Conservation (phyloP, 306 rosid species). For the Astragalus membranaceus region DNA sequence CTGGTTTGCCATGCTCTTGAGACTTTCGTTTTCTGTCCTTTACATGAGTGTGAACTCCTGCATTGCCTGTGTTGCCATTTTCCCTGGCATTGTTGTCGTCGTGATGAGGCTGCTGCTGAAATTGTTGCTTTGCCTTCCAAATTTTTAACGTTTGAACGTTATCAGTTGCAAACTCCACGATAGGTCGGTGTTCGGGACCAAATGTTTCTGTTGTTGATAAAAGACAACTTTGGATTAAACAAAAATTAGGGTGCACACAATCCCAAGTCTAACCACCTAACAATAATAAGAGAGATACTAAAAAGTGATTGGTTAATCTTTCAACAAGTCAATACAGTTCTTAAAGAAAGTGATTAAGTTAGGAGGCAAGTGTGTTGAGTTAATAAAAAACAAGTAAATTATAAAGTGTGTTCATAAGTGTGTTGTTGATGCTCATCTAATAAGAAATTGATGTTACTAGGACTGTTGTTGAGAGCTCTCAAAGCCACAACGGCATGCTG, state of each 20-base stretch:
- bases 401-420: background rate
- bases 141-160: slow-evolving; percentile 70
- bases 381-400: no score
- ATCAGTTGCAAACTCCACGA: slow-evolving; percentile 93
- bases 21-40: slow-evolving; percentile 45
- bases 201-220: slow-evolving; percentile 56
- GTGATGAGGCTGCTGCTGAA: slow-evolving; percentile 35
- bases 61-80: slow-evolving; percentile 6
- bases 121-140: slow-evolving; percentile 50
- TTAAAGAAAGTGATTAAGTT: no score
- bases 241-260: background rate
- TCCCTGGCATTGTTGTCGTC: background rate
- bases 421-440: no score
- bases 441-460: slow-evolving; percentile 46
- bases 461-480: slow-evolving; percentile 92
- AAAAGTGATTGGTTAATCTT: background rate
- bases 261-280: background rate
- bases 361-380: no score
- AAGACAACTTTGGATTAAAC: slow-evolving; percentile 3
- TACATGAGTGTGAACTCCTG: slow-evolving; percentile 22
- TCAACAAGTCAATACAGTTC: background rate
- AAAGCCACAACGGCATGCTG: slow-evolving; percentile 95
- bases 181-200: slow-evolving; percentile 81
- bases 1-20: slow-evolving; percentile 25
- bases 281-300: background rate